phyloP scores from a whole-genome alignment of 768 basidiomycete genomes.

The Russula olivacea region DNA sequence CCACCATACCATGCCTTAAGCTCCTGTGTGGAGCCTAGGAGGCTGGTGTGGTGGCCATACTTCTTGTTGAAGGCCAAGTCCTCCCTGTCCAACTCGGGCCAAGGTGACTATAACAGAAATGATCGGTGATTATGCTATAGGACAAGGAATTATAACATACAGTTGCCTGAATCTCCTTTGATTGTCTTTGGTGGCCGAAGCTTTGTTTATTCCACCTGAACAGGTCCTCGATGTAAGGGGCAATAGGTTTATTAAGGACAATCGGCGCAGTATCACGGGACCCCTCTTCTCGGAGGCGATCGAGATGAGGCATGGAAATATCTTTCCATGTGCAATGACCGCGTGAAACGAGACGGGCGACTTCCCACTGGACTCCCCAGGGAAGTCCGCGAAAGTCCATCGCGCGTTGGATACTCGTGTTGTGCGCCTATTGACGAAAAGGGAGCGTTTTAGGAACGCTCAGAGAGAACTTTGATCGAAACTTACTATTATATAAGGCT shows the following conservation, averaged over 20 bases:
- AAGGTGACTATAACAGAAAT: conserved; percentile 43
- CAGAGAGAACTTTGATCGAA: background rate
- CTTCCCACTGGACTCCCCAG: conserved; percentile 48
- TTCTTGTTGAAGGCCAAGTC: conserved; percentile 33
- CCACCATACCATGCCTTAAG: conserved; percentile 54
- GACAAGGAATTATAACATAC: background rate
- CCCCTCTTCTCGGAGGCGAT: conserved; percentile 25
- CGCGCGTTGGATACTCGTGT: conserved; percentile 1
- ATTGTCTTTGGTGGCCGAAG: background rate
- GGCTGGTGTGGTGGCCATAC: conserved; percentile 32
- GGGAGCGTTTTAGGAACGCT: background rate
- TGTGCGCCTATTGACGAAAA: conserved; percentile 10
- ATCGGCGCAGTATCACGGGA: background rate
- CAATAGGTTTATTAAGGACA: background rate
- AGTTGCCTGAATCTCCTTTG: conserved; percentile 8
- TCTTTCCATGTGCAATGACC: conserved; percentile 31
- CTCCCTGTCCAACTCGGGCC: conserved; percentile 58
- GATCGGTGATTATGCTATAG: too few relatives aligned
- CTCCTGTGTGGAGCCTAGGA: conserved; percentile 36
- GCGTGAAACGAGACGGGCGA: conserved; percentile 40
- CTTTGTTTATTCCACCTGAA: background rate
- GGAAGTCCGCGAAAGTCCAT: conserved; percentile 22
- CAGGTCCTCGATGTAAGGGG: background rate
- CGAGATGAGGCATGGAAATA: conserved; percentile 31
- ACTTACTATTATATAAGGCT: conserved; percentile 11